Percentiles rank a stretch among this genome's conserved stretches.
phyloP scores from a whole-genome alignment of 169 alveolate species.

The Plasmodium inui region DNA sequence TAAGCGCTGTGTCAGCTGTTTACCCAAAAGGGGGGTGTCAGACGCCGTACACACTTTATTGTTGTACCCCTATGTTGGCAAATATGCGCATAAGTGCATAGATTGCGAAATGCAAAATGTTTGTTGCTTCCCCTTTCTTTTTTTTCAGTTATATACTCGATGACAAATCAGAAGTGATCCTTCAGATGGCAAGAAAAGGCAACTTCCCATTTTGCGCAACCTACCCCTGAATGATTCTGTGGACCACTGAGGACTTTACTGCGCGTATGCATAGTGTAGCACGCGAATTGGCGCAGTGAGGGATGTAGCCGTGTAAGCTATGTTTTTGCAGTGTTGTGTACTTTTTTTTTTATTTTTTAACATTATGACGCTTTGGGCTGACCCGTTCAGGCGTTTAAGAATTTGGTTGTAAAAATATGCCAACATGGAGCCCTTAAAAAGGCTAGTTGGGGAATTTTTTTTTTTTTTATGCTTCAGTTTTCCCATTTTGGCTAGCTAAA shows the following conservation, averaged over 20 bases:
- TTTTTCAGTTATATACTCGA: conserved; percentile 34
- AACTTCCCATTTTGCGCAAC: not conserved
- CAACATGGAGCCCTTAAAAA: not conserved
- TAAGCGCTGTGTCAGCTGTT: not conserved
- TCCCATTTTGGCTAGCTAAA: not conserved
- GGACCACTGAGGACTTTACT: not conserved
- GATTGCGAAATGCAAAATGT: not conserved
- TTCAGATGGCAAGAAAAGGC: not conserved
- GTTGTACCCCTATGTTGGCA: not conserved
- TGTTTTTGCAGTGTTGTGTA: not conserved
- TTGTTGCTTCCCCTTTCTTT: not conserved
- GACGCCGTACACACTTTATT: not conserved
- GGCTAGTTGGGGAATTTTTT: not conserved
- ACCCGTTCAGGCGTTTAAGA: not conserved
- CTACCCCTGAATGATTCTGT: not conserved
- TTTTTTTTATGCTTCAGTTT: not conserved
- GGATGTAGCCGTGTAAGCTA: not conserved
- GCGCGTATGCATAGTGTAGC: not conserved
- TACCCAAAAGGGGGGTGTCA: not conserved
- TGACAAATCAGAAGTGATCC: conserved; percentile 5
- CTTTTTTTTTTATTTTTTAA: not conserved
- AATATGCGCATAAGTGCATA: not conserved
- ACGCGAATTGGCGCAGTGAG: not conserved
- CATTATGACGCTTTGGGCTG: not conserved
- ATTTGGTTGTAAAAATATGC: not conserved